Evolutionary conservation across 2,329 filamentous ascomycete genomes (phyloP).

Genomic region (Ascosphaera aggregata): DNA sequence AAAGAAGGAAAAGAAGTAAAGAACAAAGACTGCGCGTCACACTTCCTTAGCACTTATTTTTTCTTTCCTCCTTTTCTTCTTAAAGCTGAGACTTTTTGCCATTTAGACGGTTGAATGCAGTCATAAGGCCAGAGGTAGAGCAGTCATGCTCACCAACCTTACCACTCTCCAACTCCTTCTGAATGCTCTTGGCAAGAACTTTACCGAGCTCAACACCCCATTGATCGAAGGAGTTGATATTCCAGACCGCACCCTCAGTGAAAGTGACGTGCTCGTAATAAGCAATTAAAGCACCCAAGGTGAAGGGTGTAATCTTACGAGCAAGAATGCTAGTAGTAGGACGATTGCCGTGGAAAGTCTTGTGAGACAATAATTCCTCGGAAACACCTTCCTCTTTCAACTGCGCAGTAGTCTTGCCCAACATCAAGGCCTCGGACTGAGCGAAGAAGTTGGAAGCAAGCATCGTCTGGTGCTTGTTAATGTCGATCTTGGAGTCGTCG

Average conservation of each 20-base stretch:
- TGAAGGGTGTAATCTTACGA: constrained; percentile 78
- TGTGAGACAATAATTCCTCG: constrained; percentile 59
- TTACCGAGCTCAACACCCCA: constrained; percentile 99
- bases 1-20: neutral
- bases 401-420: constrained; percentile 24
- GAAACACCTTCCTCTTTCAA: constrained; percentile 25
- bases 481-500: constrained; percentile 32
- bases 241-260: constrained; percentile 93
- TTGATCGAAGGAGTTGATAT: constrained; percentile 99
- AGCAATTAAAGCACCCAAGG: constrained; percentile 83
- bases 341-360: constrained; percentile 95
- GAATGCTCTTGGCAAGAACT: constrained; percentile 80
- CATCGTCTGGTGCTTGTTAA: constrained; percentile 73
- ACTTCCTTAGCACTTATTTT: neutral
- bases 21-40: neutral
- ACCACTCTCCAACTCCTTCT: constrained; percentile 60
- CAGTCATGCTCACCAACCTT: constrained; percentile 55
- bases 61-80: neutral
- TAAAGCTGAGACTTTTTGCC: neutral
- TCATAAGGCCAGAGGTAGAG: constrained; percentile 73
- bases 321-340: constrained; percentile 90
- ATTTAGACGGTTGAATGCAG: constrained; percentile 45
- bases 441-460: constrained; percentile 28
- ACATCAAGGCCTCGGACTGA: constrained; percentile 30
- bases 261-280: constrained; percentile 99